Conservation (phyloP, 441 rosid species). For the Erodium texanum region DNA sequence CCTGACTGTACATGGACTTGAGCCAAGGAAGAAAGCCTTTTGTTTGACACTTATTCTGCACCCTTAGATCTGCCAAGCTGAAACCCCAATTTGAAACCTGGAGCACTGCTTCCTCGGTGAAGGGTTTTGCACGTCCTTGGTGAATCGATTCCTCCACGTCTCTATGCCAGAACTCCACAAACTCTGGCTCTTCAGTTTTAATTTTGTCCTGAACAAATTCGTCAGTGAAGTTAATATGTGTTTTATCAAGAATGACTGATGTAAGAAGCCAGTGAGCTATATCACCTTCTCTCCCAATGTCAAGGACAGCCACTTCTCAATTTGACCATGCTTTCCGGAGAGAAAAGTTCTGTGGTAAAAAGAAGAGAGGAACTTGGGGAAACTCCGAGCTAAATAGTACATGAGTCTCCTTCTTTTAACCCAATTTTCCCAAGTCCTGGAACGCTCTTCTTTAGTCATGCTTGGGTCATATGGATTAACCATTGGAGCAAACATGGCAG, state of each 20-base stretch:
- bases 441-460: conserved; percentile 52
- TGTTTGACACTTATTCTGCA: conserved; percentile 40
- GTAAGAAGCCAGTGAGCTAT: background rate
- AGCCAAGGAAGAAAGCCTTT: conserved; percentile 58
- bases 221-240: background rate
- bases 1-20: conserved; percentile 46
- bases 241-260: background rate
- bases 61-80: conserved; percentile 43
- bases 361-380: conserved; percentile 40
- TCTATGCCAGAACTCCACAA: conserved; percentile 49
- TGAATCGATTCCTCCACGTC: conserved; percentile 63
- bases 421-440: conserved; percentile 49
- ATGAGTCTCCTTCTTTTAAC: conserved; percentile 37
- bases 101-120: conserved; percentile 46
- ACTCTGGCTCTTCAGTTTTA: conserved; percentile 30
- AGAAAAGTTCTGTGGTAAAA: conserved; percentile 44
- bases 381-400: conserved; percentile 43
- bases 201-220: conserved; percentile 37
- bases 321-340: conserved; percentile 45
- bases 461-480: conserved; percentile 55
- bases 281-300: conserved; percentile 47
- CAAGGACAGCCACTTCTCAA: conserved; percentile 49
- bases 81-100: conserved; percentile 60
- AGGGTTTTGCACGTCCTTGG: conserved; percentile 46
- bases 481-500: conserved; percentile 47